Conservation (phyloP, 345 rosid species). For the Aethionema arabicum region DNA sequence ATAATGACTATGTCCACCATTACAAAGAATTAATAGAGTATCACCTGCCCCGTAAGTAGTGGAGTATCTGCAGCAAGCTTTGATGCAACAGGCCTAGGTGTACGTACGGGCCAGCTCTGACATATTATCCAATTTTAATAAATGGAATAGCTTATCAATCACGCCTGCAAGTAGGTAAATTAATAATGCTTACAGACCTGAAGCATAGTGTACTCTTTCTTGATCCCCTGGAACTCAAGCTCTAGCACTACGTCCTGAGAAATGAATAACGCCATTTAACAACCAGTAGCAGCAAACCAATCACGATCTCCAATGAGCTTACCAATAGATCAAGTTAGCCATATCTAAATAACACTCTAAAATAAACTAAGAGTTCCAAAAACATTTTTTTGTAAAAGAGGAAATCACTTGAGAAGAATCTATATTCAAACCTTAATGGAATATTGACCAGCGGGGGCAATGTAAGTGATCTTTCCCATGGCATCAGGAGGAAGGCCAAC, state of each 20-base stretch:
- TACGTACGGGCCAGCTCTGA: constrained; percentile 99
- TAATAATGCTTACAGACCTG: constrained; percentile 56
- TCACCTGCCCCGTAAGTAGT: constrained; percentile 94
- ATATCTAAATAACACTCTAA: constrained; percentile 4
- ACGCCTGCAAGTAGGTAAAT: constrained; percentile 2
- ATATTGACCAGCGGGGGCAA: constrained; percentile 99
- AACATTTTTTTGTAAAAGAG: neutral
- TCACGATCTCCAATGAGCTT: constrained; percentile 1
- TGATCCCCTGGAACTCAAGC: constrained; percentile 97
- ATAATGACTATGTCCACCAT: neutral
- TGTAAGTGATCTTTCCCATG: constrained; percentile 90
- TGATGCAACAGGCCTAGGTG: constrained; percentile 98
- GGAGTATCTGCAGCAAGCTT: constrained; percentile 99
- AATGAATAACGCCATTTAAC: constrained; percentile 14
- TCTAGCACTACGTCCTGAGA: constrained; percentile 90
- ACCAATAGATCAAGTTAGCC: constrained; percentile 7
- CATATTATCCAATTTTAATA: constrained; percentile 18
- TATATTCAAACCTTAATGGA: constrained; percentile 69
- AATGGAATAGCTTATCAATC: constrained; percentile 7
- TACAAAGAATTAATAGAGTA: neutral
- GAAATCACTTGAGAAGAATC: constrained; percentile 5
- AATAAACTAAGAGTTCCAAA: neutral
- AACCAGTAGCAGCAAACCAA: constrained; percentile 14
- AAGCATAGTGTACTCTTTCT: constrained; percentile 94
- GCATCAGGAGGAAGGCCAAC: constrained; percentile 94